Evolutionary conservation across 768 basidiomycete species (phyloP).

Genomic region (Gautieria morchelliformis): DNA sequence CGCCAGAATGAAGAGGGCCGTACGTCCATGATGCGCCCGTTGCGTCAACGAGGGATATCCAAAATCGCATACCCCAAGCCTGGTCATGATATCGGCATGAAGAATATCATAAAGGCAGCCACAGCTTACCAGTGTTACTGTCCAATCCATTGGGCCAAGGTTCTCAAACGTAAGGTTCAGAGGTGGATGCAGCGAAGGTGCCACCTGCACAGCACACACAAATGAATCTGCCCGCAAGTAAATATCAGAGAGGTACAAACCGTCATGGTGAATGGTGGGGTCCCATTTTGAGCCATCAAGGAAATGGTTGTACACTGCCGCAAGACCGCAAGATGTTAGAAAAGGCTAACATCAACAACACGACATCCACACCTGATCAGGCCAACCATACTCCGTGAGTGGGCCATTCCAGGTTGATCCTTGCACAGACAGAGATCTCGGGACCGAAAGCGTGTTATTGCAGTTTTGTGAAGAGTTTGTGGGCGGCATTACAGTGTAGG

Average conservation of each 20-base stretch:
- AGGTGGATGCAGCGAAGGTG: not conserved
- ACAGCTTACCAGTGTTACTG: constrained; percentile 27
- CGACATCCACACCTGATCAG: not conserved
- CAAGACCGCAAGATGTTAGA: not conserved
- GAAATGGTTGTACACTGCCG: not conserved
- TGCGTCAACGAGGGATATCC: not conserved
- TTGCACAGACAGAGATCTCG: not conserved
- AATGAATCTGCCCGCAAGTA: not conserved
- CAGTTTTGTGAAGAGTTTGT: not conserved
- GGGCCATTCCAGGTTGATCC: not conserved
- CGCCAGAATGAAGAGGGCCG: not conserved
- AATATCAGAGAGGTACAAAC: not conserved
- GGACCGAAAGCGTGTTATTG: not conserved
- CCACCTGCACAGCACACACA: not conserved
- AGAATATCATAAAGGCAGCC: not conserved
- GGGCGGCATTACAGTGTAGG: not conserved
- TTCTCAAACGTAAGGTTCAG: constrained; percentile 18
- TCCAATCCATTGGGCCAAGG: constrained; percentile 27
- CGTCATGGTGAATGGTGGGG: not conserved
- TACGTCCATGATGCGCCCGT: not conserved
- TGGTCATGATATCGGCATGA: not conserved
- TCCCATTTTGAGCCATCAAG: not conserved
- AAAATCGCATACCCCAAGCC: constrained; percentile 2
- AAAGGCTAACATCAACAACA: not conserved
- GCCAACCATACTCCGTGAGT: constrained; percentile 4